Percentiles rank a stretch among this genome's conserved stretches.
Evolutionary conservation across 768 basidiomycete species (phyloP).

Genomic region (Clitopilus passeckerianus): DNA sequence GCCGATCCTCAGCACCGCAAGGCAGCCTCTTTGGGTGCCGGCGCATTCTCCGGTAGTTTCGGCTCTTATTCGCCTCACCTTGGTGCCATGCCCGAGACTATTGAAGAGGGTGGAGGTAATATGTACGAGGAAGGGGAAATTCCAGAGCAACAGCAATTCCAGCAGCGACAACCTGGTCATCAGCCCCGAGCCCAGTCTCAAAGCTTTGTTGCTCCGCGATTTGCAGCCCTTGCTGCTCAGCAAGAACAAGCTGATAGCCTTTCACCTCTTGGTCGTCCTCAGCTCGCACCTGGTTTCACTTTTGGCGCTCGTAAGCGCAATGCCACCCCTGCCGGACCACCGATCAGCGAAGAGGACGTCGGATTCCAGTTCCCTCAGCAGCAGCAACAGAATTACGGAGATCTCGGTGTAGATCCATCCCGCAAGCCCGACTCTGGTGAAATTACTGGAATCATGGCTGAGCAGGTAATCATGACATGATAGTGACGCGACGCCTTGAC

Average conservation of each 20-base stretch:
- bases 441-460: slow-evolving; percentile 88
- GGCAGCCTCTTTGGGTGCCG: slow-evolving; percentile 66
- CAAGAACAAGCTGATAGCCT: slow-evolving; percentile 61
- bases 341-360: slow-evolving; percentile 77
- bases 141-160: slow-evolving; percentile 37
- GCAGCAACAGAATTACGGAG: slow-evolving; percentile 19
- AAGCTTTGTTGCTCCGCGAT: slow-evolving; percentile 85
- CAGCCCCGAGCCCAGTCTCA: slow-evolving; percentile 76
- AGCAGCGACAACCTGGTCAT: slow-evolving; percentile 48
- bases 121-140: slow-evolving; percentile 80
- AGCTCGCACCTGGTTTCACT: slow-evolving; percentile 88
- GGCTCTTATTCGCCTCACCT: slow-evolving; percentile 76
- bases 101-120: slow-evolving; percentile 49
- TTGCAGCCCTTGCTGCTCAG: slow-evolving; percentile 73
- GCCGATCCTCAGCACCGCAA: slow-evolving; percentile 74
- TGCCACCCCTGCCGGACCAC: slow-evolving; percentile 54
- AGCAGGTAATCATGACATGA: slow-evolving; percentile 69
- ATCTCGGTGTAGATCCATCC: slow-evolving; percentile 24
- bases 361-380: slow-evolving; percentile 77
- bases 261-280: slow-evolving; percentile 78
- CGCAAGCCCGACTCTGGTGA: slow-evolving; percentile 69
- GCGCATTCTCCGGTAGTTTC: slow-evolving; percentile 53
- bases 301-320: slow-evolving; percentile 70
- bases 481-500: slow-evolving; percentile 3
- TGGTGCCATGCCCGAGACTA: slow-evolving; percentile 81